phyloP scores from a whole-genome alignment of 768 basidiomycete species.

The Hydnum rufescens region DNA sequence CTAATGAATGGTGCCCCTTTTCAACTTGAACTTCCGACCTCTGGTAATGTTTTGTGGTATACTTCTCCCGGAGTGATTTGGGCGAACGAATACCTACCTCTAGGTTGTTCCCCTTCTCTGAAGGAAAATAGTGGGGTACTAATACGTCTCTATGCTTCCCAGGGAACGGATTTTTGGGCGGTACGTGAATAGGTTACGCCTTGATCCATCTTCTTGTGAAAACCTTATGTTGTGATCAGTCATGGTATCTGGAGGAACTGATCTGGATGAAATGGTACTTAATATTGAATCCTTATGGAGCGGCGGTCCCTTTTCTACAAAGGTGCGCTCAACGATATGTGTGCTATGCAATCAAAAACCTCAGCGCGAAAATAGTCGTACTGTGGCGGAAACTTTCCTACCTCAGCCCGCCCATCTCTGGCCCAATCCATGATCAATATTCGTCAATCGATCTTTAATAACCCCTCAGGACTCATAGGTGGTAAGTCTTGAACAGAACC shows the following conservation, averaged over 20 bases:
- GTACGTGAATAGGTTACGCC: slow-evolving; percentile 1
- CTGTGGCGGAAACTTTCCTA: too few species aligned
- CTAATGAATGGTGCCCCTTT: too few species aligned
- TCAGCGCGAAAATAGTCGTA: too few species aligned
- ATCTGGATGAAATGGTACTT: slow-evolving; percentile 39
- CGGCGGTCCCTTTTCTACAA: slow-evolving; percentile 49
- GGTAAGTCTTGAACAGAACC: too few species aligned
- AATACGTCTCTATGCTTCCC: too few species aligned
- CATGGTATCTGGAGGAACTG: slow-evolving; percentile 42
- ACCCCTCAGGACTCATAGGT: too few species aligned
- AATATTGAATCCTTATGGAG: slow-evolving; percentile 66
- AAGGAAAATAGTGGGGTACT: too few species aligned
- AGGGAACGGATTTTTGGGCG: slow-evolving; percentile 44
- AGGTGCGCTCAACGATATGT: slow-evolving; percentile 27
- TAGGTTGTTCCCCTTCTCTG: too few species aligned
- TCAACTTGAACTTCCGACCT: slow-evolving; percentile 32
- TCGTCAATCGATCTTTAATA: too few species aligned
- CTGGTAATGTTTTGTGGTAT: slow-evolving; percentile 67
- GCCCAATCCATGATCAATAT: too few species aligned
- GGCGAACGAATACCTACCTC: slow-evolving; percentile 41
- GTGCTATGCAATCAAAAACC: too few species aligned
- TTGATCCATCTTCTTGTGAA: not conserved
- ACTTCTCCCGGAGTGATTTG: slow-evolving; percentile 31
- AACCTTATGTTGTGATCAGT: slow-evolving; percentile 21
- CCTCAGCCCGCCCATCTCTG: too few species aligned